Evolutionary conservation across 805 yeast genomes (phyloP), one percentile per base, ranked within the genome.

Genomic region (Clavispora carvajalis): DNA sequence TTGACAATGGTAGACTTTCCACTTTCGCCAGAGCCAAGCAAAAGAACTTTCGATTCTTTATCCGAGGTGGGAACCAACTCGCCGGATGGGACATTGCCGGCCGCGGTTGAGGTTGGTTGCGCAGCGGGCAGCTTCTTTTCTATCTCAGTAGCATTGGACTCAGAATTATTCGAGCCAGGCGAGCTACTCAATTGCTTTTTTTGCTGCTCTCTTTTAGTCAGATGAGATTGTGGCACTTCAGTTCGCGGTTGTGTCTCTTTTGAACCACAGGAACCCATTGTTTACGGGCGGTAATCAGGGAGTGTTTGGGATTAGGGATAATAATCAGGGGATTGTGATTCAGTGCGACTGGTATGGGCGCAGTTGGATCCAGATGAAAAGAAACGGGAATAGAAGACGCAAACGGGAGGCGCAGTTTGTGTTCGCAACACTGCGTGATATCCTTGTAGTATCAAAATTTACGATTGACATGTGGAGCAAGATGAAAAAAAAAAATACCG

Each of bases 21-120:
- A 46, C 82, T 73, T 55, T 85, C 95, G 12, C 98, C 99, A 0
- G 96, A 85, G 5, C 99, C 93, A 36, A 85, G 63, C 24, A 90
- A 68, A 26, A 90, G 67, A 35, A 90, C 80, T 58, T 89, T 89
- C 39, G 81, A 79, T 43, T 79, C 85, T 46, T 73, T 58, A 19
- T 49, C 57, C 22, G 40, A 46, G 3, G 47, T 44, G 24, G 40
- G 42, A n/a, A 35, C 38, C 16, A 39, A 37, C 16, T 40, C 40
- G 39, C 37, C n/a, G 12, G 37, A 24, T 19, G 15, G 31, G 31
- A 18, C 31, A 15, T 31, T 31, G 19, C 16, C 23, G 5, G 9
- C 23, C 16, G 12, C 15, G 5, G 7, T 19, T 7, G 10, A 5
- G 7, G 34, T 11, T 11, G 3, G 23, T 5, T 12, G 5, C 10